Percentiles rank a stretch among this genome's conserved stretches.
These are phyloP conservation scores for Candida maltosa DNA, from an alignment of 805 yeast genomes.

Conservation along the genomic window DNA sequence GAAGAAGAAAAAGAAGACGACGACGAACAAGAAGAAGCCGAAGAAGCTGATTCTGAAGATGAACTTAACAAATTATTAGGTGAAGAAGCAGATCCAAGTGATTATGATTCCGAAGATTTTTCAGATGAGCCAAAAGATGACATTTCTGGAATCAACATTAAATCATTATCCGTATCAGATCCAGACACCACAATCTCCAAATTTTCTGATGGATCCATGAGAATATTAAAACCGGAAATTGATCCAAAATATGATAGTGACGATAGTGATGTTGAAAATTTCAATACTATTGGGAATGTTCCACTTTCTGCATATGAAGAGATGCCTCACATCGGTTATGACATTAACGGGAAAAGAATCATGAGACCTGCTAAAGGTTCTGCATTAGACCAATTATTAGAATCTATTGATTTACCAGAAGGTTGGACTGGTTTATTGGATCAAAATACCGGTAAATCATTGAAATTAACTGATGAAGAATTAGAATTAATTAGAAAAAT, in stretches of 20 bases:
- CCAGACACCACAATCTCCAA: conserved; percentile 40
- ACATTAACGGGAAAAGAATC: conserved; percentile 94
- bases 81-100: conserved; percentile 45
- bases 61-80: conserved; percentile 63
- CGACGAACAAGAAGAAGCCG: conserved; percentile 22
- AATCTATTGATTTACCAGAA: conserved; percentile 89
- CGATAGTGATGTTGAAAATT: conserved; percentile 78
- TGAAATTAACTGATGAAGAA: conserved; percentile 84
- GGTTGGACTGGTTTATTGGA: conserved; percentile 98
- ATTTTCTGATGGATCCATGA: conserved; percentile 76
- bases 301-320: conserved; percentile 94
- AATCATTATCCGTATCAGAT: conserved; percentile 41
- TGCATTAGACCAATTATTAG: conserved; percentile 87
- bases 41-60: conserved; percentile 49
- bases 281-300: conserved; percentile 89
- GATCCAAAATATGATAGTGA: conserved; percentile 94
- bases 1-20: conserved; percentile 37
- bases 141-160: conserved; percentile 51
- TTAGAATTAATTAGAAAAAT: conserved; percentile 82
- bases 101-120: conserved; percentile 42
- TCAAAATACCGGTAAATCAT: conserved; percentile 78
- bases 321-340: conserved; percentile 96
- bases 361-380: conserved; percentile 98
- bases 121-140: conserved; percentile 56
- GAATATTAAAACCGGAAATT: conserved; percentile 82